These are phyloP conservation scores for Tarenaya hassleriana DNA, from an alignment of 345 rosid genomes.

Conservation along the genomic window DNA sequence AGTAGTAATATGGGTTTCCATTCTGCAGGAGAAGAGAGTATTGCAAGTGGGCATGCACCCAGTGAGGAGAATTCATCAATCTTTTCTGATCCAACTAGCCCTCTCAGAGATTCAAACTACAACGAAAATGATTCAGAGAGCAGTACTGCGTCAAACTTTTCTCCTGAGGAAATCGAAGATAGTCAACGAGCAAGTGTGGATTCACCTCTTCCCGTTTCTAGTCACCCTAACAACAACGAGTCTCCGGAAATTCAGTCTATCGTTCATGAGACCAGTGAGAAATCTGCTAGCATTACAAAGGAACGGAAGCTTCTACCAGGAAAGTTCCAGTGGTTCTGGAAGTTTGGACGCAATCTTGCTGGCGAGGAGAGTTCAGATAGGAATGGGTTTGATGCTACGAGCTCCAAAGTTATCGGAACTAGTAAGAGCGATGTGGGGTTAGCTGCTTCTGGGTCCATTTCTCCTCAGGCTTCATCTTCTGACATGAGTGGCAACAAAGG, in stretches of 20 bases:
- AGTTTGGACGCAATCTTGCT: constrained; percentile 40
- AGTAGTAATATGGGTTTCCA: constrained; percentile 8
- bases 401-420: constrained; percentile 25
- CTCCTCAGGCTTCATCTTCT: constrained; percentile 21
- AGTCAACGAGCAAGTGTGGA: constrained; percentile 32
- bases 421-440: constrained; percentile 20
- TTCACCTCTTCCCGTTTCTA: constrained; percentile 44
- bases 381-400: constrained; percentile 27
- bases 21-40: constrained; percentile 39
- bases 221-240: constrained; percentile 22
- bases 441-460: constrained; percentile 26
- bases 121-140: constrained; percentile 50
- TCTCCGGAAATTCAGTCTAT: constrained; percentile 28
- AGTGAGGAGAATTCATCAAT: constrained; percentile 53
- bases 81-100: constrained; percentile 50
- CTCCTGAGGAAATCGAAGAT: constrained; percentile 38
- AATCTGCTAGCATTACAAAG: constrained; percentile 23
- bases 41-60: constrained; percentile 33
- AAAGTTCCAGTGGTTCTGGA: constrained; percentile 76
- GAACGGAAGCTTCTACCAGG: constrained; percentile 49
- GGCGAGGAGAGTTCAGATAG: constrained; percentile 40
- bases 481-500: constrained; percentile 38
- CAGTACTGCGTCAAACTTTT: constrained; percentile 50
- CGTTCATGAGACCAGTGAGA: constrained; percentile 27
- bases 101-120: constrained; percentile 34